Conservation (phyloP, 495 filamentous ascomycete species). For the Immersiella caudata region DNA sequence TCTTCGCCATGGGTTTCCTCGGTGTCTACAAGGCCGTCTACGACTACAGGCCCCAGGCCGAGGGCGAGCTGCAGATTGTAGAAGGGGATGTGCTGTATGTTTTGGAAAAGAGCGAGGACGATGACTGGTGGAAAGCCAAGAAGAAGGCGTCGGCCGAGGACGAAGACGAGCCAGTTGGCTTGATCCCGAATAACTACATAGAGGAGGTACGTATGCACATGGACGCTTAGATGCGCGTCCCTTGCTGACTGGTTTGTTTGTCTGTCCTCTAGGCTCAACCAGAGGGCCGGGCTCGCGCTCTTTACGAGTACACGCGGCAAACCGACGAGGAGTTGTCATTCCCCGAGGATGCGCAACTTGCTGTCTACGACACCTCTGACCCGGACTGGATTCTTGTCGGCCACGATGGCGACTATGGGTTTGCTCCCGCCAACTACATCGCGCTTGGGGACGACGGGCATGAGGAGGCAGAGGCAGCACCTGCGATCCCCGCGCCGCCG, state of each 20-base stretch:
- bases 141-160: slow-evolving; percentile 91
- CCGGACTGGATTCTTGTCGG: slow-evolving; percentile 97
- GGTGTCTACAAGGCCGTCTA: slow-evolving; percentile 91
- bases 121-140: slow-evolving; percentile 98
- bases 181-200: slow-evolving; percentile 95
- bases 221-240: background rate
- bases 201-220: slow-evolving; percentile 73
- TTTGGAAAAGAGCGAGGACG: slow-evolving; percentile 84
- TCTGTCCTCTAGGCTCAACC: slow-evolving; percentile 64
- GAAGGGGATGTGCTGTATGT: slow-evolving; percentile 94
- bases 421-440: slow-evolving; percentile 97
- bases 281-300: slow-evolving; percentile 71
- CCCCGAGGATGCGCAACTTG: slow-evolving; percentile 79
- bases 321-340: slow-evolving; percentile 98
- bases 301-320: slow-evolving; percentile 95
- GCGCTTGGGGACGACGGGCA: slow-evolving; percentile 54
- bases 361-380: slow-evolving; percentile 88
- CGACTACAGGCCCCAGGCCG: slow-evolving; percentile 88
- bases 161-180: slow-evolving; percentile 89
- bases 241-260: background rate
- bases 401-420: slow-evolving; percentile 82
- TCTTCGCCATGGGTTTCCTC: slow-evolving; percentile 66
- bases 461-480: slow-evolving; percentile 28
- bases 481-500: slow-evolving; percentile 33
- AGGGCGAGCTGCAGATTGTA: slow-evolving; percentile 81